Base-by-base conservation (phyloP, 805 yeast genomes). In the Torulaspora indica region DNA sequence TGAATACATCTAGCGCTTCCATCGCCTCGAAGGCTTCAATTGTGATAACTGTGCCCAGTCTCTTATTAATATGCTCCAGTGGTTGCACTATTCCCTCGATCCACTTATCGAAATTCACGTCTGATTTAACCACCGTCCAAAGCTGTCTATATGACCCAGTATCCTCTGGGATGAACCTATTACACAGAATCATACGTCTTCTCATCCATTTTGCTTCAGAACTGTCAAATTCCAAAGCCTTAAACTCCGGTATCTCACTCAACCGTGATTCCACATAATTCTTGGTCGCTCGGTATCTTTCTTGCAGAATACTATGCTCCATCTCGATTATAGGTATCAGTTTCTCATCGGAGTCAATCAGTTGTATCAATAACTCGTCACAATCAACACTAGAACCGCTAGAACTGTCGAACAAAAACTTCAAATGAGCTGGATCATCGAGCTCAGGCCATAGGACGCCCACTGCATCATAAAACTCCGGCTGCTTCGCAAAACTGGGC, bases 361-460 rank as follows among this genome's bases (percentile, higher is more conserved):
- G 45, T 10, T 40, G 25, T 7, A 57, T 64, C 14, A 71, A 53
- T 1, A 71, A 53, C 38, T 64, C 69, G 27, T 64, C 66, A 10
- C 12, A 13, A 38, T 30, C 14, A 24, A 12, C 12, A 9, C 10
- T 18, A 18, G 28, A 15, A 8, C 35, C 22, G 3, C 9, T 1
- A 7, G 30, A 23, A 15, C 32, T n/a, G 6, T 38, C 36, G 17
- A 54, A 48, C 12, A 54, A 38, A 24, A 52, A 56, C 14, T 36
- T 22, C 35, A 61, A 39, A 5, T 45, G 34, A 4, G 30, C 20
- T 9, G 64, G 65, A 34, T 58, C 60, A 28, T 52, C 58, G 14
- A 56, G 38, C 47, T 63, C 67, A 25, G 67, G 67, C 63, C 63
- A 62, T 12, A 64, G 42, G 10, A 59, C 56, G 32, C 63, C 53